Conservation (phyloP, 2,329 filamentous ascomycete genomes). For the Colletotrichum cordylinicola region DNA sequence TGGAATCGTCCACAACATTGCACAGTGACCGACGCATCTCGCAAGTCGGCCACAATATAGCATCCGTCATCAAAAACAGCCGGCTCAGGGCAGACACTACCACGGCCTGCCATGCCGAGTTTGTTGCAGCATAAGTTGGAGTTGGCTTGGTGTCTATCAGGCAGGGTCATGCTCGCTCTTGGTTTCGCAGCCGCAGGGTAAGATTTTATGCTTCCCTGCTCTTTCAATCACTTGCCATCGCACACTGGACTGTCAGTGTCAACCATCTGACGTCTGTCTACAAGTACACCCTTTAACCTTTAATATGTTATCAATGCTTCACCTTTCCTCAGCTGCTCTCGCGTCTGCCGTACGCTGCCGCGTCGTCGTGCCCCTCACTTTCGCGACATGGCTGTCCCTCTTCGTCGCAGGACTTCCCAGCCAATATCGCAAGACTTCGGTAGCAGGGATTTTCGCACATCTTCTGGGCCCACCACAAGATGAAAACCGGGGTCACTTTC, state of each 20-base stretch:
- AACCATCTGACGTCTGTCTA: not conserved
- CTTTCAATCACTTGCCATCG: not conserved
- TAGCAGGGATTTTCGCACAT: not conserved
- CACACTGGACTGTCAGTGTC: not conserved
- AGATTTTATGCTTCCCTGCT: not conserved
- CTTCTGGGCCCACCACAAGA: not conserved
- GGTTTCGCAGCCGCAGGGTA: not conserved
- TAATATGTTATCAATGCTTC: not conserved
- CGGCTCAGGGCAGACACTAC: not conserved
- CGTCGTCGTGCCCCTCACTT: not conserved
- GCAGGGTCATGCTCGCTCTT: not conserved
- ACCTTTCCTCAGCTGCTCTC: not conserved
- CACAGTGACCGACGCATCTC: not conserved
- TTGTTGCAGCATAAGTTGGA: not conserved
- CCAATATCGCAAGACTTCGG: conserved; percentile 10
- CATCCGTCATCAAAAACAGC: not conserved
- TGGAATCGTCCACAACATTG: not conserved
- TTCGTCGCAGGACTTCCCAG: not conserved
- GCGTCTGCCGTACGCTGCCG: not conserved
- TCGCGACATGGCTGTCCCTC: not conserved
- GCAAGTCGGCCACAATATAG: not conserved
- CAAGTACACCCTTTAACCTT: not conserved
- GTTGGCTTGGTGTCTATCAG: not conserved
- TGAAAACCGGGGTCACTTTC: conserved; percentile 9
- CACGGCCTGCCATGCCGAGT: not conserved